Conservation (phyloP, 805 yeast species). For the Metschnikowia proteae region DNA sequence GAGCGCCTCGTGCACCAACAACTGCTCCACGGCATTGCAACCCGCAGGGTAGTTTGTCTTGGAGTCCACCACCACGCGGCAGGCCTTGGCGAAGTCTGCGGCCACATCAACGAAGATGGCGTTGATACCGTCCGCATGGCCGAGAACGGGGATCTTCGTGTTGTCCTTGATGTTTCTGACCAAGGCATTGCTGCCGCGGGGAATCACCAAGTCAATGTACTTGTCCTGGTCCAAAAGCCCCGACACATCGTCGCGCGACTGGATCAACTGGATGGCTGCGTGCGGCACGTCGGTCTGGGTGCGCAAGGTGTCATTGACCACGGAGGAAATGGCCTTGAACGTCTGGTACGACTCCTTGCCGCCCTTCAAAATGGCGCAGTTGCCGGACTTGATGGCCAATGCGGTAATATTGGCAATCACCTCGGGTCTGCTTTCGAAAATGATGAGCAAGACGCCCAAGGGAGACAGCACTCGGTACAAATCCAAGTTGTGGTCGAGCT, state of each 20-base stretch:
- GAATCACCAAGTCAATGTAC: slow-evolving; percentile 91
- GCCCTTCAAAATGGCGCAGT: slow-evolving; percentile 94
- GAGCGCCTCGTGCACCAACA: slow-evolving; percentile 55
- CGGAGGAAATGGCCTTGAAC: slow-evolving; percentile 73
- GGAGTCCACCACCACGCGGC: slow-evolving; percentile 72
- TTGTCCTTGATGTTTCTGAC: slow-evolving; percentile 80
- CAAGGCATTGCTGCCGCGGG: slow-evolving; percentile 94
- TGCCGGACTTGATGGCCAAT: slow-evolving; percentile 91
- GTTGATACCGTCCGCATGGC: slow-evolving; percentile 98
- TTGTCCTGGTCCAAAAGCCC: slow-evolving; percentile 80
- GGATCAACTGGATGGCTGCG: slow-evolving; percentile 79
- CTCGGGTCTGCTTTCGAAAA: slow-evolving; percentile 96
- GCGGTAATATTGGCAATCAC: slow-evolving; percentile 98
- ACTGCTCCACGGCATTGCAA: slow-evolving; percentile 94
- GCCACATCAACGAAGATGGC: slow-evolving; percentile 76
- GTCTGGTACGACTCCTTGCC: slow-evolving; percentile 91
- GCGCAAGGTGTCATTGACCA: slow-evolving; percentile 58
- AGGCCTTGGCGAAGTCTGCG: slow-evolving; percentile 76
- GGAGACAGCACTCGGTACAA: slow-evolving; percentile 86
- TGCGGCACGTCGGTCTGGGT: slow-evolving; percentile 68
- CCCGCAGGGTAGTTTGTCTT: slow-evolving; percentile 98
- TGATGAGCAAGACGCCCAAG: slow-evolving; percentile 87
- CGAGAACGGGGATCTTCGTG: slow-evolving; percentile 94
- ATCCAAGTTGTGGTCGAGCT: slow-evolving; percentile 85
- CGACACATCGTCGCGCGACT: slow-evolving; percentile 85